These are phyloP conservation scores for Wickerhamiella slavikovae DNA, from an alignment of 805 yeast genomes.

Conservation along the genomic window DNA sequence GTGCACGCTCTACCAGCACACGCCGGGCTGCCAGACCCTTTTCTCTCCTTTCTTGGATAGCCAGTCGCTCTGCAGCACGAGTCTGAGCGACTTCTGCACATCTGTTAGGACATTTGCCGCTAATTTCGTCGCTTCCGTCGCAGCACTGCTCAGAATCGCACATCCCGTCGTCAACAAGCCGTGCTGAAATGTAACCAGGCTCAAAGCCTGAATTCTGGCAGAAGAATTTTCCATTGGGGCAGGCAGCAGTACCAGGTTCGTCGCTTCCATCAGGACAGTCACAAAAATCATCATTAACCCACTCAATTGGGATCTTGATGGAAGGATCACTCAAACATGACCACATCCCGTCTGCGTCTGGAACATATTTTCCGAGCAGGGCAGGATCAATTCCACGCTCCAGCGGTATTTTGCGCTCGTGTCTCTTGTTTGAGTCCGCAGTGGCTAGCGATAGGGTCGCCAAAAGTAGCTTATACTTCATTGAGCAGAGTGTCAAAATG, in stretches of 20 bases:
- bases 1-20: conserved; percentile 15
- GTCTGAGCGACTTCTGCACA: conserved; percentile 31
- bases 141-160: conserved; percentile 84
- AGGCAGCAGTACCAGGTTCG: conserved; percentile 90
- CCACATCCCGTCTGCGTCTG: conserved; percentile 38
- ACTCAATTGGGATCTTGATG: conserved; percentile 35
- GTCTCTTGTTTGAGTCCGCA: too few species aligned
- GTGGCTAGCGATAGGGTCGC: too few species aligned
- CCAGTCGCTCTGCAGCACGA: conserved; percentile 15
- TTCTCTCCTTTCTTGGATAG: conserved; percentile 7
- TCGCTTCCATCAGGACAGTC: conserved; percentile 97
- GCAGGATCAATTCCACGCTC: conserved; percentile 10
- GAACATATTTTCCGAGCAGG: conserved; percentile 22
- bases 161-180: conserved; percentile 66
- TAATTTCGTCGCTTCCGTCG: conserved; percentile 76
- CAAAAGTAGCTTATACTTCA: too few species aligned
- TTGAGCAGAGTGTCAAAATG: too few species aligned
- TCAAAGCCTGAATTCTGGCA: conserved; percentile 60
- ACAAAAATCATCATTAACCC: conserved; percentile 74
- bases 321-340: conserved; percentile 47
- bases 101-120: conserved; percentile 30
- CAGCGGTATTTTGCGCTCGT: too few species aligned
- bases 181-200: conserved; percentile 41
- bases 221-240: conserved; percentile 37
- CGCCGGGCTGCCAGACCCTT: conserved; percentile 21